These are phyloP conservation scores for Kodamaea leandrae DNA, from an alignment of 805 yeast species.

Conservation along the genomic window DNA sequence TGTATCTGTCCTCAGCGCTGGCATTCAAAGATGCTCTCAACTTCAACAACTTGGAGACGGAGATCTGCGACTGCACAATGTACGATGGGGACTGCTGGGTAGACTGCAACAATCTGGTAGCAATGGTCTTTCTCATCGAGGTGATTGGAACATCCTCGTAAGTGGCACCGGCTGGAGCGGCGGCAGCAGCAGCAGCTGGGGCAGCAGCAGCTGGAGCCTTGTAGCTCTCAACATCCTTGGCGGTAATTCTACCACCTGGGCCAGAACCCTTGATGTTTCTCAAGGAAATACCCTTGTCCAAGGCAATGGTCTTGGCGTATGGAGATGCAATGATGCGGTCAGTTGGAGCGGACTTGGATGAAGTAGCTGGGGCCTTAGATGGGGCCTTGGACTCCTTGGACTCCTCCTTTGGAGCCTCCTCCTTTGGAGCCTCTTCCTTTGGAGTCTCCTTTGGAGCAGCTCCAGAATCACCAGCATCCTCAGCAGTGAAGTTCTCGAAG, in stretches of 20 bases:
- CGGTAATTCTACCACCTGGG: constrained; percentile 91
- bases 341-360: constrained; percentile 30
- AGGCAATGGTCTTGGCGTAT: constrained; percentile 86
- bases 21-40: constrained; percentile 88
- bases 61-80: constrained; percentile 82
- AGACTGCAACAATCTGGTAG: constrained; percentile 81
- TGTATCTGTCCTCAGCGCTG: constrained; percentile 80
- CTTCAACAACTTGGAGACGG: constrained; percentile 87
- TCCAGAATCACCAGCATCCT: constrained; percentile 64
- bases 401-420: constrained; percentile 25
- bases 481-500: constrained; percentile 78
- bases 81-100: constrained; percentile 87
- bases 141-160: constrained; percentile 84
- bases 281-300: constrained; percentile 86
- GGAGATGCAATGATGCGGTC: constrained; percentile 93
- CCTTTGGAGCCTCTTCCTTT: constrained; percentile 30
- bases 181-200: constrained; percentile 43
- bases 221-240: constrained; percentile 81
- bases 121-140: constrained; percentile 92
- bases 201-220: constrained; percentile 46
- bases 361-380: constrained; percentile 12
- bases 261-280: constrained; percentile 88
- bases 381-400: constrained; percentile 21
- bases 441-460: constrained; percentile 41
- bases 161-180: constrained; percentile 49